A percentile compares a stretch with the other conserved stretches of the same genome.
Evolutionary conservation across 1,139 yeast genomes (phyloP).

Genomic region (Ogataea hybrid): DNA sequence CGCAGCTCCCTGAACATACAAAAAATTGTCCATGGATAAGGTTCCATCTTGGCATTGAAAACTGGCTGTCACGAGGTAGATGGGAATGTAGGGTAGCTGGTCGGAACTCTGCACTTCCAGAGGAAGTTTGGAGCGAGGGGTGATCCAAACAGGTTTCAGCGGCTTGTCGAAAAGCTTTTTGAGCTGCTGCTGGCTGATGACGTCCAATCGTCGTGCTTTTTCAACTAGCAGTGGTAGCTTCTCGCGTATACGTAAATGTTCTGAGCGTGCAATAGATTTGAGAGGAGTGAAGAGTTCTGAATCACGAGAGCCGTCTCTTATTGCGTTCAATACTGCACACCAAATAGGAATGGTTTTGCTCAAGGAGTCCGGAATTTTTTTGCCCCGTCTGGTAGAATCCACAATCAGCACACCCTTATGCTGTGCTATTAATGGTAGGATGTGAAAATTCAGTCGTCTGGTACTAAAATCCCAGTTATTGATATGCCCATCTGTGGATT

Average conservation of each 20-base stretch:
- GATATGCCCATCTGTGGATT: constrained; percentile 89
- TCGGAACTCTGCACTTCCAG: constrained; percentile 12
- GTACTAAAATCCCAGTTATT: constrained; percentile 76
- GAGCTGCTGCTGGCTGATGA: constrained; percentile 29
- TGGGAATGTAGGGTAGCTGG: constrained; percentile 38
- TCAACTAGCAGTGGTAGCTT: constrained; percentile 50
- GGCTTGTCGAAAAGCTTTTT: constrained; percentile 34
- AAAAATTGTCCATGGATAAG: constrained; percentile 42
- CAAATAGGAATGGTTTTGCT: constrained; percentile 88
- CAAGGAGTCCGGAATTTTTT: constrained; percentile 79
- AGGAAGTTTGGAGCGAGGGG: constrained; percentile 48
- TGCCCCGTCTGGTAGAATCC: constrained; percentile 85
- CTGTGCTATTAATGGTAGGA: constrained; percentile 46
- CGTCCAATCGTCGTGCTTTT: constrained; percentile 37
- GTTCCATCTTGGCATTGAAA: constrained; percentile 54
- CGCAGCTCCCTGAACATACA: constrained; percentile 88
- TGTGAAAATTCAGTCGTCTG: constrained; percentile 70
- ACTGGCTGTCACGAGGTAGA: constrained; percentile 63
- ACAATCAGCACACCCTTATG: constrained; percentile 57
- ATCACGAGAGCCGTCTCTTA: constrained; percentile 1
- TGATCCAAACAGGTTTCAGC: constrained; percentile 67
- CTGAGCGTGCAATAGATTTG: constrained; percentile 54
- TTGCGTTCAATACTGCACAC: constrained; percentile 65
- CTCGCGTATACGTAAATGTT: constrained; percentile 49
- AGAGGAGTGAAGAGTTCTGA: constrained; percentile 46